Conservation (phyloP, 495 filamentous ascomycete genomes). For the Penicillium steckii region DNA sequence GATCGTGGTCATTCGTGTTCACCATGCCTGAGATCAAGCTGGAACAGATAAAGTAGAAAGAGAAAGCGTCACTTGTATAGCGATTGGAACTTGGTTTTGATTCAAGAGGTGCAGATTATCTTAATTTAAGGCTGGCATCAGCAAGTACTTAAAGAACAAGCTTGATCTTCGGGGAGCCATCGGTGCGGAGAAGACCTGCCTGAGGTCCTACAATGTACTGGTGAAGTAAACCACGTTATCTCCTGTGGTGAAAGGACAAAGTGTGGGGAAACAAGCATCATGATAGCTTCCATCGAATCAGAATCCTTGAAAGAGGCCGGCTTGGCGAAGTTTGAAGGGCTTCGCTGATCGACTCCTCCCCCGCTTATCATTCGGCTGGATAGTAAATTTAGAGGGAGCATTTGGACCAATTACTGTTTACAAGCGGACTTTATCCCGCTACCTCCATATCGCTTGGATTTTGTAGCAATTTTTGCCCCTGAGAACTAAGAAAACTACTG, state of each 20-base stretch:
- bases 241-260: background rate
- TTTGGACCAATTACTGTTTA: background rate
- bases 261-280: conserved; percentile 6
- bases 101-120: too few relatives aligned
- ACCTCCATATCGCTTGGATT: background rate
- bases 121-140: background rate
- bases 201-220: background rate
- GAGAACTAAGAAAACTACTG: too few relatives aligned
- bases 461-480: too few relatives aligned
- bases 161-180: background rate
- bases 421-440: background rate
- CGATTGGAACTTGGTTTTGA: too few relatives aligned
- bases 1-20: conserved; percentile 8
- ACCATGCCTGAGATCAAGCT: conserved; percentile 12
- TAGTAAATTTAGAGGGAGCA: background rate
- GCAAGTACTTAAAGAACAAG: background rate
- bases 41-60: too few relatives aligned
- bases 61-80: background rate
- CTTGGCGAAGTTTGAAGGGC: conserved; percentile 9
- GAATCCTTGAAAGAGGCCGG: conserved; percentile 15
- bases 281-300: conserved; percentile 18
- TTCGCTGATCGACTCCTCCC: background rate
- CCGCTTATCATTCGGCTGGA: conserved; percentile 11
- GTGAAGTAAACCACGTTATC: conserved; percentile 16
- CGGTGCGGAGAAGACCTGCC: background rate